Percentiles rank a stretch among this genome's conserved stretches.
These are phyloP conservation scores for Grigorovia humatica DNA, from an alignment of 805 yeast genomes.

Conservation along the genomic window DNA sequence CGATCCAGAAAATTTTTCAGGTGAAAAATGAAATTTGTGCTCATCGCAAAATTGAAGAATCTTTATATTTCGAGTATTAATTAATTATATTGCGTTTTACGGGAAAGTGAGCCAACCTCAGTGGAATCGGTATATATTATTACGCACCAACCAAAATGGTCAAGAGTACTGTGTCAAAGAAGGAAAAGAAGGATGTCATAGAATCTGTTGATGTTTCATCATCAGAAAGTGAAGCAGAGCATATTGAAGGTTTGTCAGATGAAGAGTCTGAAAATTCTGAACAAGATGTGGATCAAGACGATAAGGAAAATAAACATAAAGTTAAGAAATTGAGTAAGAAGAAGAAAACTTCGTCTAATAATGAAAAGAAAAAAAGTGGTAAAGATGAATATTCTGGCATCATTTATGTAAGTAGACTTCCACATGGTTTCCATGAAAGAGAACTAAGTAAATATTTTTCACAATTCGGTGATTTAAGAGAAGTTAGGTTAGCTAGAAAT, in stretches of 20 bases:
- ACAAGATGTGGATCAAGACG: conserved; percentile 26
- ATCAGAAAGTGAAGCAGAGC: conserved; percentile 5
- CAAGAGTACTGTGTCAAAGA: not conserved
- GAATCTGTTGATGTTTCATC: conserved; percentile 5
- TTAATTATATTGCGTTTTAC: too few relatives aligned
- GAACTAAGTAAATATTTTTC: conserved; percentile 67
- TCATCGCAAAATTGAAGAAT: conserved; percentile 2
- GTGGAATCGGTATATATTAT: too few relatives aligned
- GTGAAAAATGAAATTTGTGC: not conserved
- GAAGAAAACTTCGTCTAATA: conserved; percentile 5
- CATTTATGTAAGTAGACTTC: conserved; percentile 83
- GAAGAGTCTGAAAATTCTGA: conserved; percentile 21
- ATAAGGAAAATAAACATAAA: conserved; percentile 17
- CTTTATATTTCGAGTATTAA: too few relatives aligned
- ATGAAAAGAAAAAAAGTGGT: conserved; percentile 13
- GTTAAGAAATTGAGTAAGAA: conserved; percentile 24
- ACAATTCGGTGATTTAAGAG: conserved; percentile 81
- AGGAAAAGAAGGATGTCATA: conserved; percentile 15
- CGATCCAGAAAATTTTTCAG: not conserved
- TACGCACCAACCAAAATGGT: too few relatives aligned
- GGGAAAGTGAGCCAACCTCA: too few relatives aligned
- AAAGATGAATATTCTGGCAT: conserved; percentile 44
- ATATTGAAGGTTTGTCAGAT: conserved; percentile 16
- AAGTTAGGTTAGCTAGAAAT: conserved; percentile 76
- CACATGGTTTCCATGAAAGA: conserved; percentile 81